Evolutionary conservation across 805 yeast species (phyloP).

Genomic region (Starmerella davenportii): DNA sequence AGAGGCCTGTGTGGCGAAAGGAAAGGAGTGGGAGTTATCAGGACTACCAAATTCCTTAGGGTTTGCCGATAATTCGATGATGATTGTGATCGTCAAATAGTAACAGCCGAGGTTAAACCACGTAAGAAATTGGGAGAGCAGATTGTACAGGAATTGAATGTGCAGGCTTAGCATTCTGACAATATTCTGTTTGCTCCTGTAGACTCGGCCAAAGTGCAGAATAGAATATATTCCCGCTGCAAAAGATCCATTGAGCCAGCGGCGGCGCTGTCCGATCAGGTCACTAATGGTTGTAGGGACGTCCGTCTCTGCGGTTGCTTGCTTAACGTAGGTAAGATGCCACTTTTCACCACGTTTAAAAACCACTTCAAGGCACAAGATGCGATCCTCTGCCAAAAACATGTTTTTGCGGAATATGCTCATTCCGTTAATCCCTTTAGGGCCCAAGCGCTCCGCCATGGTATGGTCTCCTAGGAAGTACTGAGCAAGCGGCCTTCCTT

Average conservation of each 20-base stretch:
- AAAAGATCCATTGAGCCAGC: slow-evolving; percentile 56
- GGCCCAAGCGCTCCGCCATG: slow-evolving; percentile 29
- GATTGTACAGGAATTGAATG: slow-evolving; percentile 38
- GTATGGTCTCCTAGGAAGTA: slow-evolving; percentile 52
- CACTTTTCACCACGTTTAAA: slow-evolving; percentile 40
- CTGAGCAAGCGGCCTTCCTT: slow-evolving; percentile 47
- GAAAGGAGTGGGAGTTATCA: slow-evolving; percentile 26
- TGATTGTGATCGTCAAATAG: slow-evolving; percentile 43
- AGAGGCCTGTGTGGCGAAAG: slow-evolving; percentile 21
- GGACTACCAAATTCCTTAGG: slow-evolving; percentile 29
- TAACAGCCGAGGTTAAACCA: slow-evolving; percentile 52
- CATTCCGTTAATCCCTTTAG: slow-evolving; percentile 39
- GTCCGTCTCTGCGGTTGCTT: slow-evolving; percentile 50
- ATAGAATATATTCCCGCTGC: slow-evolving; percentile 42
- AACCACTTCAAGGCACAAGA: slow-evolving; percentile 45
- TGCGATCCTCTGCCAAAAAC: slow-evolving; percentile 56
- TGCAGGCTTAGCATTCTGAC: slow-evolving; percentile 35
- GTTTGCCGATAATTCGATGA: slow-evolving; percentile 31
- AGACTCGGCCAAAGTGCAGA: slow-evolving; percentile 37
- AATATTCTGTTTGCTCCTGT: slow-evolving; percentile 36
- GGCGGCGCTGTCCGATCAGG: slow-evolving; percentile 43
- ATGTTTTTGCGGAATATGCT: slow-evolving; percentile 48
- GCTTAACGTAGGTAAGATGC: slow-evolving; percentile 45
- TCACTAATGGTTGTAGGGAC: slow-evolving; percentile 48
- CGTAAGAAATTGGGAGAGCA: slow-evolving; percentile 35